Evolutionary conservation across 2,329 filamentous ascomycete genomes (phyloP).

Genomic region (Diaporthe ampelina): DNA sequence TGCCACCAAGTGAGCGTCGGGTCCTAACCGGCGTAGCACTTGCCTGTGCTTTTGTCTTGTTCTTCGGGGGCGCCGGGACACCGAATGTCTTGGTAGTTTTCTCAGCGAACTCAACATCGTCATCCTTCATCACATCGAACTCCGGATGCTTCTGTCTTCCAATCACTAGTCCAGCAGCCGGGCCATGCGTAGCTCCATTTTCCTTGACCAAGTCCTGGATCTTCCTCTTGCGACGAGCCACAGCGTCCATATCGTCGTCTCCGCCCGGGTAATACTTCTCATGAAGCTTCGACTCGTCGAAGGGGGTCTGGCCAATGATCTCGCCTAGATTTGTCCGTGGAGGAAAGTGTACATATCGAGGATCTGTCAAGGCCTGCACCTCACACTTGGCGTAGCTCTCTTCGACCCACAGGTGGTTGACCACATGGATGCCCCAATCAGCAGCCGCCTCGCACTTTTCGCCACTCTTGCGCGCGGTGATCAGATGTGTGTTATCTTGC

Average conservation of each 20-base stretch:
- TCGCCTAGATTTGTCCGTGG: slow-evolving; percentile 91
- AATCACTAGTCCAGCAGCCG: slow-evolving; percentile 62
- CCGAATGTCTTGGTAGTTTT: slow-evolving; percentile 52
- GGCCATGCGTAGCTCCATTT: slow-evolving; percentile 62
- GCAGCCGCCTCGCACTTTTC: slow-evolving; percentile 94
- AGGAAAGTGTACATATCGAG: slow-evolving; percentile 89
- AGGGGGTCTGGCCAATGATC: slow-evolving; percentile 88
- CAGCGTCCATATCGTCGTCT: slow-evolving; percentile 58
- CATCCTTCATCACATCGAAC: slow-evolving; percentile 61
- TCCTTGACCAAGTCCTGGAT: slow-evolving; percentile 65
- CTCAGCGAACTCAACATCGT: slow-evolving; percentile 53
- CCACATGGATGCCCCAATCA: slow-evolving; percentile 91
- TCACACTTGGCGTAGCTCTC: slow-evolving; percentile 95
- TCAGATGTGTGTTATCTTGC: slow-evolving; percentile 93
- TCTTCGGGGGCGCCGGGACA: slow-evolving; percentile 47
- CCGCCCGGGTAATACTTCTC: slow-evolving; percentile 79
- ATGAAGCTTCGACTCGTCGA: slow-evolving; percentile 74
- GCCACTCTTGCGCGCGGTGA: slow-evolving; percentile 89
- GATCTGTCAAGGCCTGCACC: slow-evolving; percentile 78
- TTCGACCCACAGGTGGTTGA: slow-evolving; percentile 98
- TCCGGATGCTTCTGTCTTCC: slow-evolving; percentile 56
- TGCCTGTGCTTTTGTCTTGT: slow-evolving; percentile 38
- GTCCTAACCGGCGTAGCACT: slow-evolving; percentile 57
- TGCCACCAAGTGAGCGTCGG: slow-evolving; percentile 70
- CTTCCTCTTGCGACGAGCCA: slow-evolving; percentile 63